Conservation (phyloP, 2,329 filamentous ascomycete species). For the Aspergillus sp. region DNA sequence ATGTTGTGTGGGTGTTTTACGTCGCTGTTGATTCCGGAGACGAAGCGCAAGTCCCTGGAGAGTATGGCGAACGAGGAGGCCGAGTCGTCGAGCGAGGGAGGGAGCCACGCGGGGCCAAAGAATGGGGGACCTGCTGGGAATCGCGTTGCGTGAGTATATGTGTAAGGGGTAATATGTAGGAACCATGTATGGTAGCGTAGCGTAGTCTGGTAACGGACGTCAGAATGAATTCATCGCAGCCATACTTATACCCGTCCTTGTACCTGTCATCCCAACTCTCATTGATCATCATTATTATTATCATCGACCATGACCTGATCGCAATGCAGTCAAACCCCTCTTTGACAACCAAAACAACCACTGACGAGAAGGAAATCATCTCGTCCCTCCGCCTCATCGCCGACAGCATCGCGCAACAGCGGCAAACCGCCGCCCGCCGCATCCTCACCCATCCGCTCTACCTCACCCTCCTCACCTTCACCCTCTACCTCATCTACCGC, state of each 20-base stretch:
- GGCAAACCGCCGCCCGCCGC: slow-evolving; percentile 62
- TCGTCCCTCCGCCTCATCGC: slow-evolving; percentile 71
- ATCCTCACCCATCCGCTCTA: slow-evolving; percentile 62
- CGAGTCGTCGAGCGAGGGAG: too few species aligned
- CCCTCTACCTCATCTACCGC: slow-evolving; percentile 40
- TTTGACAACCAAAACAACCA: neutral
- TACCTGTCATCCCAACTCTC: too few species aligned
- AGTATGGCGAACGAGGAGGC: slow-evolving; percentile 62
- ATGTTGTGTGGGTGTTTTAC: slow-evolving; percentile 71
- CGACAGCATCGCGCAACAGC: slow-evolving; percentile 80
- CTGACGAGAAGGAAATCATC: slow-evolving; percentile 28
- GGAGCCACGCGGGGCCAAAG: too few species aligned
- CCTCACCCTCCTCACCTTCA: slow-evolving; percentile 35
- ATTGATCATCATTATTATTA: too few species aligned
- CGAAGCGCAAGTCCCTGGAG: slow-evolving; percentile 70
- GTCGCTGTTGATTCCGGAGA: slow-evolving; percentile 73
- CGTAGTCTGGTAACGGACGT: too few species aligned
- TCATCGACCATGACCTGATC: too few species aligned
- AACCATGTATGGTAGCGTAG: too few species aligned
- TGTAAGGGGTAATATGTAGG: too few species aligned
- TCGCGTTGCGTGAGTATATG: too few species aligned
- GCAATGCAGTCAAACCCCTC: neutral
- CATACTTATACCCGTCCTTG: too few species aligned
- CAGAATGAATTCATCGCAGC: too few species aligned
- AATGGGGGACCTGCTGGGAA: neutral